These are phyloP conservation scores for Aspergillus ellipticus DNA, from an alignment of 495 filamentous ascomycete species.

Conservation along the genomic window DNA sequence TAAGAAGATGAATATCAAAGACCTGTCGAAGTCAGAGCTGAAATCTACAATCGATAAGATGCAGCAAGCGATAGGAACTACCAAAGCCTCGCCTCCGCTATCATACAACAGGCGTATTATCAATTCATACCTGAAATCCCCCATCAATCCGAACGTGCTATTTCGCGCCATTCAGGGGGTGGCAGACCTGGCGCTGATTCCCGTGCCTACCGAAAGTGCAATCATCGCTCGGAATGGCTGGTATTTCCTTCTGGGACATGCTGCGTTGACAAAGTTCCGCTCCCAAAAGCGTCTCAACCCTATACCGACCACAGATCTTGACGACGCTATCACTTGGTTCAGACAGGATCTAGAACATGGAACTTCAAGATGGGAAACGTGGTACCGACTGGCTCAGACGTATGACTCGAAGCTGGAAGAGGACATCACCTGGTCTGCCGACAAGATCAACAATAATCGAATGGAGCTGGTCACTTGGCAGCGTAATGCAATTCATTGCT, in stretches of 20 bases:
- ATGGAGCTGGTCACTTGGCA: slow-evolving; percentile 71
- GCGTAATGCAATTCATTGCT: slow-evolving; percentile 85
- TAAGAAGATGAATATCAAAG: slow-evolving; percentile 81
- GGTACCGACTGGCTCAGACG: slow-evolving; percentile 90
- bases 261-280: slow-evolving; percentile 81
- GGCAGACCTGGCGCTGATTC: slow-evolving; percentile 54
- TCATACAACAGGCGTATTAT: slow-evolving; percentile 71
- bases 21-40: slow-evolving; percentile 84
- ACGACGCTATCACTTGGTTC: slow-evolving; percentile 78
- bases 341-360: slow-evolving; percentile 82
- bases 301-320: slow-evolving; percentile 78
- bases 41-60: slow-evolving; percentile 86
- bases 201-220: slow-evolving; percentile 48
- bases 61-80: slow-evolving; percentile 63
- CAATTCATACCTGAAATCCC: slow-evolving; percentile 68
- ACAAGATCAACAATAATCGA: slow-evolving; percentile 87
- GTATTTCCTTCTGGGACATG: slow-evolving; percentile 88
- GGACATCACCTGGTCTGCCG: slow-evolving; percentile 87
- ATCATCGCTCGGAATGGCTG: slow-evolving; percentile 77
- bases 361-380: slow-evolving; percentile 86
- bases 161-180: slow-evolving; percentile 74
- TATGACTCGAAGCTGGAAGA: slow-evolving; percentile 93
- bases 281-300: slow-evolving; percentile 75
- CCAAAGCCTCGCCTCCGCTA: slow-evolving; percentile 66
- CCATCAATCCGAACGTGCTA: slow-evolving; percentile 79